These are phyloP conservation scores for Vickermania ingenoplastis DNA, from an alignment of 208 protist genomes.

Conservation along the genomic window DNA sequence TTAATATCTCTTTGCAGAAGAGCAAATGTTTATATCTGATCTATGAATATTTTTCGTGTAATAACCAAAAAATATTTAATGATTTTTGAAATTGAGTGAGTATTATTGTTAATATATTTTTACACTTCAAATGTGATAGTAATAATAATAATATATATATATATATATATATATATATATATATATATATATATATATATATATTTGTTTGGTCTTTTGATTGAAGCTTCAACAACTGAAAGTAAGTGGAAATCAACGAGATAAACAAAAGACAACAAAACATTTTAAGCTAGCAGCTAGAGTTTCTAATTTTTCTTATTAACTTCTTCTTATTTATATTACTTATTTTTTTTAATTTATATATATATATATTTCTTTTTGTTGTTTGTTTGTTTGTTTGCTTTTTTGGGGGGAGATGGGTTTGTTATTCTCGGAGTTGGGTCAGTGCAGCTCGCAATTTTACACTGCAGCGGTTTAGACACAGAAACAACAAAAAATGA, in stretches of 20 bases:
- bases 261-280: not conserved
- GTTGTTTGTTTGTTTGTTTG: not conserved
- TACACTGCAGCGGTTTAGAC: not conserved
- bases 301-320: constrained; percentile 2
- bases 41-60: constrained; percentile 2
- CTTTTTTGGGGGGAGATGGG: not conserved
- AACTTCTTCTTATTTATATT: constrained; percentile 1
- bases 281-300: not conserved
- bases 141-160: constrained; percentile 13
- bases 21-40: constrained; percentile 3
- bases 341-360: constrained; percentile 7
- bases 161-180: constrained; percentile 2
- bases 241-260: not conserved
- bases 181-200: no score
- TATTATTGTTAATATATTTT: constrained; percentile 1
- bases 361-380: constrained; percentile 5
- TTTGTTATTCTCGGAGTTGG: not conserved
- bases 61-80: not conserved
- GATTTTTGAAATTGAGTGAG: not conserved
- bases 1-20: constrained; percentile 5
- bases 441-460: not conserved
- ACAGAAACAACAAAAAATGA: not conserved
- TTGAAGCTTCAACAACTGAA: not conserved
- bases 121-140: constrained; percentile 5
- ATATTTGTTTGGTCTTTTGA: no score